These are phyloP conservation scores for Lecanicillium sp. DNA, from an alignment of 2,329 filamentous ascomycete species.

Conservation along the genomic window DNA sequence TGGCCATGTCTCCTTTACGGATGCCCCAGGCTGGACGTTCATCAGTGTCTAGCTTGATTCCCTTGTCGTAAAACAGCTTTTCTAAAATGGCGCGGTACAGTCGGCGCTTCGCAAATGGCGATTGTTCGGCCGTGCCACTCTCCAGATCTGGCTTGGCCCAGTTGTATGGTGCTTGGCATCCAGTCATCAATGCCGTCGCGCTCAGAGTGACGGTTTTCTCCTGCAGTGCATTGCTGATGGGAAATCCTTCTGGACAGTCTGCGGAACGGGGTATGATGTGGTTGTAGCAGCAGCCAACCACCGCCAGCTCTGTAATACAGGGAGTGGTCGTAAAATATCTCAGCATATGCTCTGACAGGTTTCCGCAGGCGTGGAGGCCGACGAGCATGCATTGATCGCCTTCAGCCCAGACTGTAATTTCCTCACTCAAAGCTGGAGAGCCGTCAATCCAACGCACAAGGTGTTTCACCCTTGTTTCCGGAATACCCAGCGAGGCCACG, in stretches of 20 bases:
- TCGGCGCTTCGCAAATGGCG: conserved; percentile 17
- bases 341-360: conserved; percentile 24
- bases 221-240: conserved; percentile 27
- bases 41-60: conserved; percentile 8
- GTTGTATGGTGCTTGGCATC: conserved; percentile 25
- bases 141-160: conserved; percentile 17
- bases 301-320: conserved; percentile 16
- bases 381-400: conserved; percentile 22
- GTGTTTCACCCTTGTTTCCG: conserved; percentile 14
- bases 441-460: conserved; percentile 21
- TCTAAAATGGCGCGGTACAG: conserved; percentile 20
- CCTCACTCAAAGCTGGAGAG: conserved; percentile 11
- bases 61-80: conserved; percentile 19
- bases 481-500: conserved; percentile 15
- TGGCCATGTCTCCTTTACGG: conserved; percentile 19
- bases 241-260: conserved; percentile 26
- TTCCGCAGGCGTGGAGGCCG: conserved; percentile 24
- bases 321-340: conserved; percentile 17
- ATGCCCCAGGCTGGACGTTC: conserved; percentile 21
- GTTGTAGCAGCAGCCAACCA: conserved; percentile 26
- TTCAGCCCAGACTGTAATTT: conserved; percentile 19
- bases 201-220: conserved; percentile 15
- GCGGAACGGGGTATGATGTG: conserved; percentile 24
- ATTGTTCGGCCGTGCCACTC: conserved; percentile 4
- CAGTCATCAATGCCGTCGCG: conserved; percentile 24